phyloP scores from a whole-genome alignment of 208 protist species.

The Acanthamoeba castellanii region DNA sequence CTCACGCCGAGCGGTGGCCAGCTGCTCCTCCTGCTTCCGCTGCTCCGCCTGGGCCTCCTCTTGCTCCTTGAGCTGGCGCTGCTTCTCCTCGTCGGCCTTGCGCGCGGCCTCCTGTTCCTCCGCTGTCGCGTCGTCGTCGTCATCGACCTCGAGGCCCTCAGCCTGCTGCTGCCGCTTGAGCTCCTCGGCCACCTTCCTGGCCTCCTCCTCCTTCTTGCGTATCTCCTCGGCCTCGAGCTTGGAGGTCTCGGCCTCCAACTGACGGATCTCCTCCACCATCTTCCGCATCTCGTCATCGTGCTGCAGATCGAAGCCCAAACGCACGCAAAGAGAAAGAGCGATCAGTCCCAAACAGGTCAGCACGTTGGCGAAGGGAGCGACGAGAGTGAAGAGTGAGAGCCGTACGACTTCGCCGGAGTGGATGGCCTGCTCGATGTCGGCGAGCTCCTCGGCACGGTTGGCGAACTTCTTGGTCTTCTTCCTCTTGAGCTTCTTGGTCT shows the following conservation, averaged over 20 bases:
- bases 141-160: background rate
- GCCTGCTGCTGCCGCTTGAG: constrained; percentile 12
- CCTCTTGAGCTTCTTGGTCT: constrained; percentile 45
- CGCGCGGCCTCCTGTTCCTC: background rate
- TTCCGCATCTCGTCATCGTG: constrained; percentile 43
- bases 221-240: constrained; percentile 24
- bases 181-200: background rate
- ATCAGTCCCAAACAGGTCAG: too few relatives aligned
- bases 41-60: background rate
- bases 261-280: constrained; percentile 67
- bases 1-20: background rate
- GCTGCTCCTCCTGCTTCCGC: constrained; percentile 27
- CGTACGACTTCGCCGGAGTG: constrained; percentile 12
- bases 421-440: constrained; percentile 47
- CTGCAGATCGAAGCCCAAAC: background rate
- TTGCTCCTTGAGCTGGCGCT: background rate
- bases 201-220: constrained; percentile 36
- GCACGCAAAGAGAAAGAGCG: too few relatives aligned
- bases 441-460: constrained; percentile 45
- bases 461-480: constrained; percentile 65
- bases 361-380: too few relatives aligned
- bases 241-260: background rate
- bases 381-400: background rate
- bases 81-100: background rate
- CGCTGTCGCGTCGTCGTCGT: background rate